Base-by-base conservation (phyloP, 108 stramenopile species). In the Fistulifera pelliculosa region DNA sequence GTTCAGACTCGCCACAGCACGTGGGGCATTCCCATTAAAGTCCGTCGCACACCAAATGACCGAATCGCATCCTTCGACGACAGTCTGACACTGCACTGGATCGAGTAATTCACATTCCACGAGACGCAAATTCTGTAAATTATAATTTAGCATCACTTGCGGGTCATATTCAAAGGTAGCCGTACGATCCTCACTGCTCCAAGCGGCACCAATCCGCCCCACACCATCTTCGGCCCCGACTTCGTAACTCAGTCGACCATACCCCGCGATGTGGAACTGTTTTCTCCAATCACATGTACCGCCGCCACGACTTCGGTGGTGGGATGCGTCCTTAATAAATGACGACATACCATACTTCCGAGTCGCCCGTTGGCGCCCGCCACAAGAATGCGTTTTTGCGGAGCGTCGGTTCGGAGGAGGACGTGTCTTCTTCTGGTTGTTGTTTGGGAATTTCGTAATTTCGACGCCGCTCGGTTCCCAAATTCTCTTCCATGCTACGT, bases 11-110 rank as follows among this genome's bases (percentile, higher is more conserved):
- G 76, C 66, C 10, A 91, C 42, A 0, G 85, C 83, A 40, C 85
- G 60, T 0, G 85, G 85, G 40, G 52, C 59, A 66, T 85, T 87
- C 1, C 83, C 85, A 61, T 91, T 75, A 55, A 87, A 91, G 50
- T 87, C 85, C 0, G 85, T 79, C 6, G 90, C 90, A 58, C 85
- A 87, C 70, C 66, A 91, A 58, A 91, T 73, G 0, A 91, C 65
- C 17, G 73, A 49, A 70, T 91, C 85, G 13, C 74, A 74, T 25
- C 74, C 81, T 56, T 85, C 85, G 2, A 62, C 65, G 39, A 90
- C 82, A 1, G 83, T 82, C 8, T 53, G 55, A 40, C 83, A 83
- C 54, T 84, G 85, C 0, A 72, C 68, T 0, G 89, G 89, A 74
- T 90, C 81, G 14, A 90, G 52, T 28, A 90, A 42, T 69, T 90